Conservation (phyloP, 148 eudicot species). For the Chenopodium suecicum region DNA sequence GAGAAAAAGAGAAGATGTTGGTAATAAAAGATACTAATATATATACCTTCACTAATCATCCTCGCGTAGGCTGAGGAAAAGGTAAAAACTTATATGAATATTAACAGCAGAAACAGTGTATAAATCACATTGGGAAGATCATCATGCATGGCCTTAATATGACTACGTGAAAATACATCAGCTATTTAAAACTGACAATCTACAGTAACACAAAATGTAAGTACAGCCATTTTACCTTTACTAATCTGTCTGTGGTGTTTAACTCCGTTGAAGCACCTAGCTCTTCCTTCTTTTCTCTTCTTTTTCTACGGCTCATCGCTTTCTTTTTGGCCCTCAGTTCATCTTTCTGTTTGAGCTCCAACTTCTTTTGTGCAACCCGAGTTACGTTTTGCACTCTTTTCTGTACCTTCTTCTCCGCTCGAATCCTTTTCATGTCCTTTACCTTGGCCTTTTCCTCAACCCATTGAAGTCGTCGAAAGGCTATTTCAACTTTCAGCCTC, state of each 20-base stretch:
- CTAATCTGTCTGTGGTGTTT: slow-evolving; percentile 49
- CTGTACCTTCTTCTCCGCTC: slow-evolving; percentile 37
- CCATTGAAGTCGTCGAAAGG: slow-evolving; percentile 36
- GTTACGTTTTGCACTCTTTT: slow-evolving; percentile 40
- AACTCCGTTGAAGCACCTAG: slow-evolving; percentile 34
- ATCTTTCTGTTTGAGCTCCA: slow-evolving; percentile 2
- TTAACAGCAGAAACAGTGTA: too few relatives aligned
- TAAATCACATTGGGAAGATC: neutral
- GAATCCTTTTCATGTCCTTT: slow-evolving; percentile 42
- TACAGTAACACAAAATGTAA: neutral
- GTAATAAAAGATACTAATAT: too few relatives aligned
- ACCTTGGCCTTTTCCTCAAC: slow-evolving; percentile 49
- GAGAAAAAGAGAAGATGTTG: neutral
- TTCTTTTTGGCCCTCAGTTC: slow-evolving; percentile 21
- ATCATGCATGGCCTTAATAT: neutral
- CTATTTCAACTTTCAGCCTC: slow-evolving; percentile 52
- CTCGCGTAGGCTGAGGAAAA: neutral
- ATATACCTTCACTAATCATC: neutral
- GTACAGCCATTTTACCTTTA: slow-evolving; percentile 45
- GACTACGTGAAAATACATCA: neutral
- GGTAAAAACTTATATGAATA: neutral
- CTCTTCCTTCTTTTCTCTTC: slow-evolving; percentile 31
- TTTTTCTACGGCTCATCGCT: slow-evolving; percentile 22
- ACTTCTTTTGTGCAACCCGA: slow-evolving; percentile 35
- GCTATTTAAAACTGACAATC: neutral